Evolutionary conservation across 1,284 basidiomycete genomes (phyloP), one percentile per base, ranked within the genome.

Genomic region (Coniferiporia sulphurascens): DNA sequence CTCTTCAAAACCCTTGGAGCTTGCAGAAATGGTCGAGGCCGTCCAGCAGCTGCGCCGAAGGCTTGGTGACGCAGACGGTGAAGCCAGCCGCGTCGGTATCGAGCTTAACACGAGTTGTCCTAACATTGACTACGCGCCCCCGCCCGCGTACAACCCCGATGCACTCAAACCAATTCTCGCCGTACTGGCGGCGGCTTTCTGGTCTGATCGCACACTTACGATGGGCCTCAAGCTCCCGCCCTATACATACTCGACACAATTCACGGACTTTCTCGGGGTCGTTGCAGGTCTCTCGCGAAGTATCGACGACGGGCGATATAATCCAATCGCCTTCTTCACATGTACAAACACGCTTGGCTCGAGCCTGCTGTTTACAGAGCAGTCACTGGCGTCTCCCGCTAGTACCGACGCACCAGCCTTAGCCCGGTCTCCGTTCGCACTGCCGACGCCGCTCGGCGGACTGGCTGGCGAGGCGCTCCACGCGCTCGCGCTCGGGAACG

Each of bases 51-150:
- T 90, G 10, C 82, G 87, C n/a, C 57, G 65, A 1, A 76, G 76
- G 56, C 66, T 83, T 13, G 63, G 66, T 35, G 74, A 73, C 61
- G 38, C 54, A 36, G 54, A 55, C 17, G 60, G 58, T 60, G 61
- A 67, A 51, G 66, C 66, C 9, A 70, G 78, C 19, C 73, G 74
- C 43, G 74, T 89, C 59, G 89, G 79, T 9, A 73, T 91, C 65
- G 91, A 93, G 70, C 76, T 91, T 66, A 93, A 93, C 69, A 84
- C 87, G 0, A 87, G 84, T 38, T 93, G 91, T 65, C 90, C 90
- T 6, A 93, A 93, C 68, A 87, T 93, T 63, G 73, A 74, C 48
- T 73, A 75, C 43, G 70, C 78, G 1, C 80, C 87, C 0, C 90
- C 90, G 0, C 82, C 84, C 2, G 79, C 86, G 9, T 91, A 91